phyloP scores from a whole-genome alignment of 345 rosid species.

The Psidium friedrichsthalianum region DNA sequence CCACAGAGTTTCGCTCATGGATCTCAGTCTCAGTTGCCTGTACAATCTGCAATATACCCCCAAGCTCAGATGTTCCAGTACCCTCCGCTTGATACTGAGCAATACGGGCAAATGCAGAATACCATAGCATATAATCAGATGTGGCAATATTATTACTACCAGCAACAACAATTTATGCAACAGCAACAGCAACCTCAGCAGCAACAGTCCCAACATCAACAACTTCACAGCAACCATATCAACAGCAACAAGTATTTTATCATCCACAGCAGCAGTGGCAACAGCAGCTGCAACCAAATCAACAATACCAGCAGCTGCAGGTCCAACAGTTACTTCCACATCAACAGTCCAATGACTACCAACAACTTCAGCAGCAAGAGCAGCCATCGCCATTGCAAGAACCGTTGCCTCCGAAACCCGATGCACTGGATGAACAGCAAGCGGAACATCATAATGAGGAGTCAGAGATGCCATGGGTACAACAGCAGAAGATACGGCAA shows the following conservation, averaged over 20 bases:
- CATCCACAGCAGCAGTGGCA: slow-evolving; percentile 29
- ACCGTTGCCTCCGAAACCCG: not conserved
- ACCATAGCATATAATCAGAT: slow-evolving; percentile 50
- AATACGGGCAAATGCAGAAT: slow-evolving; percentile 28
- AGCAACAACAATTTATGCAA: slow-evolving; percentile 41
- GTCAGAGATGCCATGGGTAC: slow-evolving; percentile 1
- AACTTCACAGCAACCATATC: slow-evolving; percentile 20
- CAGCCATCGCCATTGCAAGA: slow-evolving; percentile 11
- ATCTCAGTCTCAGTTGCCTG: slow-evolving; percentile 22
- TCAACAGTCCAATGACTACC: slow-evolving; percentile 23
- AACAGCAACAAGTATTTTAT: slow-evolving; percentile 29
- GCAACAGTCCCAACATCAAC: slow-evolving; percentile 16
- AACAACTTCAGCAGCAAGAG: slow-evolving; percentile 20
- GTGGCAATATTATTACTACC: slow-evolving; percentile 77
- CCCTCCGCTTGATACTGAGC: slow-evolving; percentile 35
- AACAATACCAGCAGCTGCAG: slow-evolving; percentile 18
- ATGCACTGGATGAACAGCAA: not conserved
- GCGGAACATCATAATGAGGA: slow-evolving; percentile 10
- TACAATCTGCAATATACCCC: slow-evolving; percentile 20
- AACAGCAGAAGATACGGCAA: slow-evolving; percentile 10
- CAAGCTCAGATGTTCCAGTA: slow-evolving; percentile 33
- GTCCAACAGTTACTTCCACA: slow-evolving; percentile 9
- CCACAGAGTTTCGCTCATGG: slow-evolving; percentile 22
- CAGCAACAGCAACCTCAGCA: slow-evolving; percentile 27
- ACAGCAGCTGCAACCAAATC: slow-evolving; percentile 22